Base-by-base conservation (phyloP, 2,329 filamentous ascomycete species). In the Graphilbum sp. region DNA sequence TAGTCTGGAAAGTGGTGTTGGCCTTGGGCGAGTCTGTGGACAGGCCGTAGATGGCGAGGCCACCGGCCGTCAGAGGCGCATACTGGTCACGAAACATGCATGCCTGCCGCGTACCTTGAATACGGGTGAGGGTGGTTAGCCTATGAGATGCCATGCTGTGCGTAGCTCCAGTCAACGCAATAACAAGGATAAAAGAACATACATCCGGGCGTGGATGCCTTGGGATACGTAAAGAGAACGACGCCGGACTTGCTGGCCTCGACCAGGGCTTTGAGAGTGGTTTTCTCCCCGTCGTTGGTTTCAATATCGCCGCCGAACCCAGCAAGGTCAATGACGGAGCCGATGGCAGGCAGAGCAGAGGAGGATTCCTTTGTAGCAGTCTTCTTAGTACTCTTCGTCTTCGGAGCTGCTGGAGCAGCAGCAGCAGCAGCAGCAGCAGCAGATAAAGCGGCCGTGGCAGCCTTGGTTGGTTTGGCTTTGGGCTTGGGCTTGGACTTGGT, bases 151-250 rank as follows among this genome's bases (percentile, higher is more conserved):
- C 29, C 6, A 7, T 31, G 29, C 6, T 16, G 29, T 15, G 11
- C 21, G 6, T 24, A 24, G 21, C 11, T 24, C 21, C n/a, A n/a
- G n/a, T n/a, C n/a, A n/a, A n/a, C n/a, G n/a, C n/a, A n/a, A n/a
- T n/a, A n/a, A n/a, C n/a, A n/a, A n/a, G n/a, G n/a, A n/a, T 20
- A 37, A 23, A 30, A 32, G 11, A 31, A 13, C 84, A 72, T 75
- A 94, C 88, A 96, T 45, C 88, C 88, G 29, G 85, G 84, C 18
- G 90, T 98, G 21, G 81, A 90, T 12, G 90, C 90, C 62, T 82
- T 92, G 42, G 90, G 90, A 54, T 96, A 96, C 24, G 87, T 95
- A 58, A 98, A 95, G 23, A 96, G 63, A 25, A 94, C 84, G 32
- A 96, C 80, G 20, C 88, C 90, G 27, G 72, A 67, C 61, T 83